Percentiles rank a stretch among this genome's conserved stretches.
Evolutionary conservation across 345 rosid species (phyloP).

Genomic region (Cardamine occulta): DNA sequence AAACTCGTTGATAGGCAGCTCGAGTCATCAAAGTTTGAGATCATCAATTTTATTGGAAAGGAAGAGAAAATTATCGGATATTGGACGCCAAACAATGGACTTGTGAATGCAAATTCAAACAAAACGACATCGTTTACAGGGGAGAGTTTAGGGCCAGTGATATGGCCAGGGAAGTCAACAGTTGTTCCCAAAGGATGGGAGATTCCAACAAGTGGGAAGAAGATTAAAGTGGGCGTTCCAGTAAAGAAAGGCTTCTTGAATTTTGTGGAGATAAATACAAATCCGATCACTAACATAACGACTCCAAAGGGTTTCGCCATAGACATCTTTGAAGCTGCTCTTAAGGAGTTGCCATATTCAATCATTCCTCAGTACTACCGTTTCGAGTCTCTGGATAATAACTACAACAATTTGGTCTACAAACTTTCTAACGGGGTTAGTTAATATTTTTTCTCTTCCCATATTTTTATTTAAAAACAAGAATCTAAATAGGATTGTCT

Average conservation of each 20-base stretch:
- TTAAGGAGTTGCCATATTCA: constrained; percentile 38
- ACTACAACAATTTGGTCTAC: constrained; percentile 46
- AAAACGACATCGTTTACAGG: neutral
- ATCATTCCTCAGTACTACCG: constrained; percentile 35
- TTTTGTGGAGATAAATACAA: constrained; percentile 21
- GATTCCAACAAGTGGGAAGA: constrained; percentile 43
- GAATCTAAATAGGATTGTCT: neutral
- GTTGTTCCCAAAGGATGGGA: constrained; percentile 47
- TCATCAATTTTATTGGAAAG: constrained; percentile 48
- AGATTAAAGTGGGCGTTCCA: constrained; percentile 53
- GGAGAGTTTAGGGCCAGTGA: constrained; percentile 15
- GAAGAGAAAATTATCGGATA: constrained; percentile 44
- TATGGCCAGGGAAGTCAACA: constrained; percentile 58
- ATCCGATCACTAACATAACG: neutral
- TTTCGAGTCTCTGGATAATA: neutral
- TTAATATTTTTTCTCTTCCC: neutral
- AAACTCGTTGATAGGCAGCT: constrained; percentile 46
- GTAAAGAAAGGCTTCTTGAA: constrained; percentile 39
- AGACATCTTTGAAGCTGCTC: constrained; percentile 45
- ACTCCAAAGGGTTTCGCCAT: constrained; percentile 37
- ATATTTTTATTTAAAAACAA: too few relatives aligned
- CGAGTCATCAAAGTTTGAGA: constrained; percentile 46
- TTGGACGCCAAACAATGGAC: constrained; percentile 46
- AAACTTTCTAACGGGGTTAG: constrained; percentile 52
- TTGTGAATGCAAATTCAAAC: constrained; percentile 1